Conservation (phyloP, 345 rosid genomes). For the Trapa incisa region DNA sequence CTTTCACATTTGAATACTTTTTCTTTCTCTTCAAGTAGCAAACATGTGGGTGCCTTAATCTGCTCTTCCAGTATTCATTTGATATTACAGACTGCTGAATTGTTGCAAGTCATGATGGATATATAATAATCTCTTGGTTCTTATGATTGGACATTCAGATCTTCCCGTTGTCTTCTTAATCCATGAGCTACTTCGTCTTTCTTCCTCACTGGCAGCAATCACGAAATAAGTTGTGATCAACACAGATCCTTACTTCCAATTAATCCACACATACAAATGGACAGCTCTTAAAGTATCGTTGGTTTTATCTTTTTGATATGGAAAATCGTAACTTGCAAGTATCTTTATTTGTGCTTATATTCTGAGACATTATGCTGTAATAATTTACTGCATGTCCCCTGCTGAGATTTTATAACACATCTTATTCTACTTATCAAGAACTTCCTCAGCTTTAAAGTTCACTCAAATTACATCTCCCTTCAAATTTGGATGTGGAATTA, state of each 20-base stretch:
- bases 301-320: background rate
- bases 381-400: background rate
- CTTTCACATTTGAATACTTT: background rate
- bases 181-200: background rate
- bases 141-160: background rate
- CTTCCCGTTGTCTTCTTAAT: background rate
- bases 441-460: background rate
- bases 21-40: background rate
- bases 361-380: background rate
- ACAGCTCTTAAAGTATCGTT: background rate
- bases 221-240: background rate
- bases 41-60: background rate
- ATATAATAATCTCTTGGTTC: background rate
- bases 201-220: background rate
- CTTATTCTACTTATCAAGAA: background rate
- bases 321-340: background rate
- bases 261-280: background rate
- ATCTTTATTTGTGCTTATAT: background rate
- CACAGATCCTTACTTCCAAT: background rate
- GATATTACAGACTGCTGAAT: background rate
- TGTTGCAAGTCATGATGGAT: background rate
- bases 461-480: background rate
- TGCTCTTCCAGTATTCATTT: background rate
- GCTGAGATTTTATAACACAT: background rate
- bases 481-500: background rate